Conservation (phyloP, 2,329 filamentous ascomycete species). For the Clarireedia monteithiana region DNA sequence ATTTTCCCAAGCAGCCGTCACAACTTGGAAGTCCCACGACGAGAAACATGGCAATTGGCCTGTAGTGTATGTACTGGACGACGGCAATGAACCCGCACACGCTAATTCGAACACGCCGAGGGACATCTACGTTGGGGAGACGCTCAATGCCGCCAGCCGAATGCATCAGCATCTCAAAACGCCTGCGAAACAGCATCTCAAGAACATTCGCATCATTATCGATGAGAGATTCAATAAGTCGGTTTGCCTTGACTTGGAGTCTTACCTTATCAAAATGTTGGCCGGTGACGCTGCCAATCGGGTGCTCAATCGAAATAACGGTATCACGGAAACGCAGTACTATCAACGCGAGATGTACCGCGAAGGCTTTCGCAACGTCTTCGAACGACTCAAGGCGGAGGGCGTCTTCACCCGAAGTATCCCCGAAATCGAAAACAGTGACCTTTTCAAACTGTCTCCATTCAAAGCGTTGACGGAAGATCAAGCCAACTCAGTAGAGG, state of each 20-base stretch:
- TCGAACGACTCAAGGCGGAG: conserved; percentile 12
- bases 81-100: conserved; percentile 3
- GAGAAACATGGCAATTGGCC: too few species aligned
- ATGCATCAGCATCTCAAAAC: conserved; percentile 12
- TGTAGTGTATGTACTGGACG: background rate
- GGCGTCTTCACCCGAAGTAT: conserved; percentile 5
- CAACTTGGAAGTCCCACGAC: too few species aligned
- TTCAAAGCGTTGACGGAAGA: conserved; percentile 12
- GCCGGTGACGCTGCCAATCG: conserved; percentile 12
- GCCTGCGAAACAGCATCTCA: conserved; percentile 12
- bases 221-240: conserved; percentile 14
- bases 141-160: conserved; percentile 10
- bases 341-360: conserved; percentile 13
- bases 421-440: too few species aligned
- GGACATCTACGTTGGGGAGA: conserved; percentile 13
- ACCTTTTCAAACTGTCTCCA: too few species aligned
- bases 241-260: conserved; percentile 13
- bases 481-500: conserved; percentile 10
- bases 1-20: too few species aligned
- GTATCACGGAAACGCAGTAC: conserved; percentile 11
- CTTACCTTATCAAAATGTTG: conserved; percentile 14
- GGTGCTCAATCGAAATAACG: conserved; percentile 13
- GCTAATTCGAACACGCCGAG: conserved; percentile 5
- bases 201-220: conserved; percentile 12
- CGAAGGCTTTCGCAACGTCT: conserved; percentile 10